Percentiles rank a stretch among this genome's conserved stretches.
phyloP scores from a whole-genome alignment of 192 early-diverging fungal genomes.

The Glomus cerebriforme region DNA sequence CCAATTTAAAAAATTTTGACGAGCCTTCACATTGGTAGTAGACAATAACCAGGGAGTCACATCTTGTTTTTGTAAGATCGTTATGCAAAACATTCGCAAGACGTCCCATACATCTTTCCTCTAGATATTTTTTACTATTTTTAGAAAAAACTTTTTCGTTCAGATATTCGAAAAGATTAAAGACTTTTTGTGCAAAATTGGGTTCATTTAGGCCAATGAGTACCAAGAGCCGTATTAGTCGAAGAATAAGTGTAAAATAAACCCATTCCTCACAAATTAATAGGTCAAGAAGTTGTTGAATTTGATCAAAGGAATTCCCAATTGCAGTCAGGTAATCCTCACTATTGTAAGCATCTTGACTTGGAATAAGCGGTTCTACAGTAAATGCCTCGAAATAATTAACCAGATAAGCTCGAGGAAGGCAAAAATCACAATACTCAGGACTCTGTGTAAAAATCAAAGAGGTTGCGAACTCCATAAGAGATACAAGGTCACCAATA shows the following conservation, averaged over 20 bases:
- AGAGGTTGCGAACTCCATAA: slow-evolving; percentile 12
- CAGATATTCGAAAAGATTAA: slow-evolving; percentile 5
- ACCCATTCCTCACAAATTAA: not conserved
- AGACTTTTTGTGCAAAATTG: not conserved
- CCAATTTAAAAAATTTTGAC: not conserved
- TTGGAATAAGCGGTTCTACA: not conserved
- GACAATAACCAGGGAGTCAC: not conserved
- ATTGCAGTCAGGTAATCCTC: not conserved
- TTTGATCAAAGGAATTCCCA: not conserved
- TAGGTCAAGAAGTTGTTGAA: not conserved
- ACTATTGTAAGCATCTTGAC: not conserved
- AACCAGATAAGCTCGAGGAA: slow-evolving; percentile 15
- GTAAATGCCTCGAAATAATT: not conserved
- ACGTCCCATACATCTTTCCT: too few relatives aligned
- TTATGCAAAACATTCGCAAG: not conserved
- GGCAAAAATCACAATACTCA: not conserved
- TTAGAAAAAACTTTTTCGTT: not conserved
- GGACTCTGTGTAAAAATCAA: slow-evolving; percentile 7
- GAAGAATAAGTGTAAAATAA: not conserved
- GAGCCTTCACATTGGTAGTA: not conserved
- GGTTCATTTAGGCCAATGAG: slow-evolving; percentile 23
- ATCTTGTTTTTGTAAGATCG: not conserved
- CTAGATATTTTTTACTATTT: not conserved
- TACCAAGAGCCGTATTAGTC: slow-evolving; percentile 8
- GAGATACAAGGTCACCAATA: slow-evolving; percentile 7